Conservation (phyloP, 331 rosid genomes). For the Malus hybrid region DNA sequence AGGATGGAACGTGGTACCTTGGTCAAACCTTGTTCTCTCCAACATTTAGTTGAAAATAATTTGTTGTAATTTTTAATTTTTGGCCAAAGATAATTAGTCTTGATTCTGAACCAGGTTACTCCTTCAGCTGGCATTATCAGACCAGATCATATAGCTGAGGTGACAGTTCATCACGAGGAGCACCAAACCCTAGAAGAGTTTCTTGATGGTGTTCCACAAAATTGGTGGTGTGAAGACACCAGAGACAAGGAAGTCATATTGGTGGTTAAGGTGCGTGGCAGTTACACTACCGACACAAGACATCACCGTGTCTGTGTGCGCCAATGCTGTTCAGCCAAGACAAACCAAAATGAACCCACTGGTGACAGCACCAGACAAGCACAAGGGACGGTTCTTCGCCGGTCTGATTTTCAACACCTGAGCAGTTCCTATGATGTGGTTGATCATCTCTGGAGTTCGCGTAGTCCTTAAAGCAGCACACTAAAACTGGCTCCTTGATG, state of each 20-base stretch:
- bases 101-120: slow-evolving; percentile 49
- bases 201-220: slow-evolving; percentile 73
- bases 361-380: slow-evolving; percentile 35
- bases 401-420: slow-evolving; percentile 69
- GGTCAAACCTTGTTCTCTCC: background rate
- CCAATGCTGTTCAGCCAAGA: slow-evolving; percentile 59
- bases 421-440: slow-evolving; percentile 69
- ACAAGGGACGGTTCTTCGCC: slow-evolving; percentile 62
- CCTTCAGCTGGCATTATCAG: slow-evolving; percentile 78
- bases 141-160: slow-evolving; percentile 75
- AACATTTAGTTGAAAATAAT: background rate
- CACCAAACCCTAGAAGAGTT: slow-evolving; percentile 67
- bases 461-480: slow-evolving; percentile 42
- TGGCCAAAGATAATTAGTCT: background rate
- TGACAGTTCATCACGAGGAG: slow-evolving; percentile 77
- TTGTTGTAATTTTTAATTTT: background rate
- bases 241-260: slow-evolving; percentile 78
- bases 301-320: slow-evolving; percentile 64
- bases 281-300: slow-evolving; percentile 45
- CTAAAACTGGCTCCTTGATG: background rate
- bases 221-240: slow-evolving; percentile 88
- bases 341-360: slow-evolving; percentile 20
- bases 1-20: background rate
- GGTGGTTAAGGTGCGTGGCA: slow-evolving; percentile 68
- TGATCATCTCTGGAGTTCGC: slow-evolving; percentile 55